These are phyloP conservation scores for Ogataea allantospora DNA, from an alignment of 805 yeast species.

Conservation along the genomic window DNA sequence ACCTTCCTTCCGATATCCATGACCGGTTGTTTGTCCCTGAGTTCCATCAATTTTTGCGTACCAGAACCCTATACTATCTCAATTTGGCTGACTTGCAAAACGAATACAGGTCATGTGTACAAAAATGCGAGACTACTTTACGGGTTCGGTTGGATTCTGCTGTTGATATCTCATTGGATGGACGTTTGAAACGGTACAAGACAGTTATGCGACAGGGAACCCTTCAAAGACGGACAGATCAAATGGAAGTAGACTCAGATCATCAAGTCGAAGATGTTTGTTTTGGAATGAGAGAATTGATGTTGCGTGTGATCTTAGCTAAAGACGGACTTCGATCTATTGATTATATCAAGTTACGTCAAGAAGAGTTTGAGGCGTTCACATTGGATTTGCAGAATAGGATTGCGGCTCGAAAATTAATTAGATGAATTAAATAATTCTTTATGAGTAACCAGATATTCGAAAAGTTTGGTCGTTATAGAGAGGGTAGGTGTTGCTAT, in stretches of 20 bases:
- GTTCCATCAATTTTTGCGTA: slow-evolving; percentile 11
- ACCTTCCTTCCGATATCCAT: slow-evolving; percentile 7
- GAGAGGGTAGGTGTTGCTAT: not conserved
- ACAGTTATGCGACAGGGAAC: slow-evolving; percentile 24
- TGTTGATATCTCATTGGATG: slow-evolving; percentile 3
- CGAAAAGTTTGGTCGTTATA: not conserved
- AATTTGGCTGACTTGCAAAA: slow-evolving; percentile 11
- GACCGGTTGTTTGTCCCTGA: slow-evolving; percentile 9
- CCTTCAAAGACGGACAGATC: slow-evolving; percentile 8
- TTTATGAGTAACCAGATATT: slow-evolving; percentile 1
- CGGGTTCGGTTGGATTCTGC: slow-evolving; percentile 1
- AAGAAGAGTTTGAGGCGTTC: slow-evolving; percentile 12
- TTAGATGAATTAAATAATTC: slow-evolving; percentile 1
- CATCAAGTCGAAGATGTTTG: slow-evolving; percentile 4
- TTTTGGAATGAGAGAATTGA: slow-evolving; percentile 15
- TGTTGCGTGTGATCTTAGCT: slow-evolving; percentile 21
- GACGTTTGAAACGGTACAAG: slow-evolving; percentile 9
- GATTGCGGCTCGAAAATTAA: slow-evolving; percentile 12
- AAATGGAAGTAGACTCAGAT: slow-evolving; percentile 8
- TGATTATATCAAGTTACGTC: slow-evolving; percentile 11
- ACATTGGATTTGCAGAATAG: slow-evolving; percentile 10
- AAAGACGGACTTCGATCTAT: slow-evolving; percentile 13
- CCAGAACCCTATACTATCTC: slow-evolving; percentile 11
- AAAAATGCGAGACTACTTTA: slow-evolving; percentile 9
- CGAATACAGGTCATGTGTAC: slow-evolving; percentile 10